Evolutionary conservation across 345 rosid species (phyloP), one percentile per base, ranked within the genome.

Genomic region (Theobroma cacao): DNA sequence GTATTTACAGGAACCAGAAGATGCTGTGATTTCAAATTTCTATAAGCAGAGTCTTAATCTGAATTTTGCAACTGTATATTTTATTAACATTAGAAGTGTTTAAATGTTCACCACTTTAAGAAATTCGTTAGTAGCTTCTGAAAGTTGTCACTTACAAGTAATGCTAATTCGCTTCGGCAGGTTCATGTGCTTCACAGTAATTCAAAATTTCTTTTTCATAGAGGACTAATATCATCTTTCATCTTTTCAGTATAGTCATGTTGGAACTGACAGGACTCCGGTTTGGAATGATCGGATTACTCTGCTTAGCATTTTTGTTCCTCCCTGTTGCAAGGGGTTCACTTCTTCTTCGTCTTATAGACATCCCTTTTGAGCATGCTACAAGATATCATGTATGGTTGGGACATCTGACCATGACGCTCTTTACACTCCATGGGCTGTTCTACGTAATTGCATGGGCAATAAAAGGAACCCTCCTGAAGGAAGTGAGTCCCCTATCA

Each of bases 341-440:
- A 1, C 72, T 91, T 80, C 92, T 95, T 72, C 97, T 95, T 28
- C 96, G 94, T 41, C 81, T 93, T 33, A 66, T 90, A 36, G 93
- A 93, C 76, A 88, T 95, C 85, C 98, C 98, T 12, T 92, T 95
- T 59, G 98, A 93, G 84, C 98, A 93, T 81, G 99, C 98, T 17
- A 90, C 94, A 24, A 84, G 83, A 84, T 95, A 95, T 79, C 98
- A 95, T 81, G 92, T 93, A 34, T 95, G 98, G 98, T 84, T 95
- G 81, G 99, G 98, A 55, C 92, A 93, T 89, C 85, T 91, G 38
- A 91, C 98, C 48, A 88, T 95, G 97, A 53, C 83, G 50, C 80
- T 95, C 64, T 93, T 93, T 79, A 84, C 97, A 53, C 89, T 95
- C 43, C 98, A 95, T 81, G 98, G 98, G 31, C 80, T 93, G 5